Percentiles rank a stretch among this genome's conserved stretches.
These are phyloP conservation scores for Diplocarpon rosae DNA, from an alignment of 2,329 filamentous ascomycete species.

Conservation along the genomic window DNA sequence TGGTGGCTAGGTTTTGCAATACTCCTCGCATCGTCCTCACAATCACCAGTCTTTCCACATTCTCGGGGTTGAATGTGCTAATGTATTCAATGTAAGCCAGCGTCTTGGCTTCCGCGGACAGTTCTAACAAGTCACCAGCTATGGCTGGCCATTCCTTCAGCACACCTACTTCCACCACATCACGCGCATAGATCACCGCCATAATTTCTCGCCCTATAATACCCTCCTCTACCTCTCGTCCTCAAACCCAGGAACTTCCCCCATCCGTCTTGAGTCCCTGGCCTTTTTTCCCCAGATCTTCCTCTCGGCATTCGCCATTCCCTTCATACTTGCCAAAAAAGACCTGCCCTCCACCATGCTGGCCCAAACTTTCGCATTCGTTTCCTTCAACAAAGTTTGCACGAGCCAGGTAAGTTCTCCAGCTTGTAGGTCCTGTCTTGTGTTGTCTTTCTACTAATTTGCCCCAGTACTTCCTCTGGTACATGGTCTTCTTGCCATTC, in stretches of 20 bases:
- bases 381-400: slow-evolving; percentile 97
- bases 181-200: slow-evolving; percentile 85
- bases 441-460: background rate
- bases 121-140: slow-evolving; percentile 35
- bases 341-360: slow-evolving; percentile 78
- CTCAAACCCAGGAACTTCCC: slow-evolving; percentile 33
- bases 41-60: slow-evolving; percentile 58
- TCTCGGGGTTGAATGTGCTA: slow-evolving; percentile 57
- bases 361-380: slow-evolving; percentile 93
- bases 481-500: slow-evolving; percentile 84
- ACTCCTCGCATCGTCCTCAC: slow-evolving; percentile 45
- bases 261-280: slow-evolving; percentile 55
- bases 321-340: slow-evolving; percentile 65
- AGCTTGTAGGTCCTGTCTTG: too few species aligned
- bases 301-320: slow-evolving; percentile 67
- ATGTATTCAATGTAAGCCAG: slow-evolving; percentile 64
- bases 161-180: slow-evolving; percentile 93
- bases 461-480: slow-evolving; percentile 90
- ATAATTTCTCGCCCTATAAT: slow-evolving; percentile 98
- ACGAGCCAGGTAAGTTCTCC: slow-evolving; percentile 67
- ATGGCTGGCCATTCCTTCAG: slow-evolving; percentile 69
- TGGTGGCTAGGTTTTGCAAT: slow-evolving; percentile 37
- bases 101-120: background rate
- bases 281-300: slow-evolving; percentile 84
- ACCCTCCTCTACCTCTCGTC: slow-evolving; percentile 81